Evolutionary conservation across 2,329 filamentous ascomycete species (phyloP).

Genomic region (Scortechinia acanthostroma): DNA sequence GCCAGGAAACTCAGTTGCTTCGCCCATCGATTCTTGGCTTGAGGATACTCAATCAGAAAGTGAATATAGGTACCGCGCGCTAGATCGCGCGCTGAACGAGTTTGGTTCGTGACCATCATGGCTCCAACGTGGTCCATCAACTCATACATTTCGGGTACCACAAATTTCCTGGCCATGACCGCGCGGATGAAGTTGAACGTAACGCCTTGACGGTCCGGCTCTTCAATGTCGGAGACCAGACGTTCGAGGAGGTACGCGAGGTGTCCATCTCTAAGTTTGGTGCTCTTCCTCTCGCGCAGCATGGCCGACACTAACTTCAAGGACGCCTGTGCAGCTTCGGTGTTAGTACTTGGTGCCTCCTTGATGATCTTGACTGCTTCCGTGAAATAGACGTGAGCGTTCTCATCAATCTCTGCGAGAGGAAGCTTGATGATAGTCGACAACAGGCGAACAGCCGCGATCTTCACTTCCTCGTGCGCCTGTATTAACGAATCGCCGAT

Average conservation of each 20-base stretch:
- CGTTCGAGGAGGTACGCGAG: slow-evolving; percentile 57
- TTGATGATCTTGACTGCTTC: slow-evolving; percentile 62
- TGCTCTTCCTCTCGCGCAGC: slow-evolving; percentile 52
- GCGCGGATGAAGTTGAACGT: slow-evolving; percentile 68
- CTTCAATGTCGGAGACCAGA: slow-evolving; percentile 59
- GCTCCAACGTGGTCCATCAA: slow-evolving; percentile 58
- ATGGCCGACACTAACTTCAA: slow-evolving; percentile 63
- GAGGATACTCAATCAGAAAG: slow-evolving; percentile 67
- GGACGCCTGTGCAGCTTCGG: slow-evolving; percentile 61
- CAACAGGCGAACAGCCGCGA: slow-evolving; percentile 57
- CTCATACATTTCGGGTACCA: slow-evolving; percentile 66
- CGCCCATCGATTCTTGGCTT: slow-evolving; percentile 58
- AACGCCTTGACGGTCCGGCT: slow-evolving; percentile 64
- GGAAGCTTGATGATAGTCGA: slow-evolving; percentile 64
- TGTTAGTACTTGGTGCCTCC: slow-evolving; percentile 52
- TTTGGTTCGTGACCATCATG: slow-evolving; percentile 70
- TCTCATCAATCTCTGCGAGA: slow-evolving; percentile 46
- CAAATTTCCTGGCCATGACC: slow-evolving; percentile 58
- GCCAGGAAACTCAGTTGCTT: slow-evolving; percentile 64
- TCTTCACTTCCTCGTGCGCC: slow-evolving; percentile 64
- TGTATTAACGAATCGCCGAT: slow-evolving; percentile 62
- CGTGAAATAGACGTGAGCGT: slow-evolving; percentile 34
- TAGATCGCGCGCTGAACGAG: slow-evolving; percentile 55
- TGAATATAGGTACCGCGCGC: slow-evolving; percentile 64
- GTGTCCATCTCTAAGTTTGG: slow-evolving; percentile 55